phyloP scores from a whole-genome alignment of 2,329 filamentous ascomycete genomes.

The Beauveria medogensis region DNA sequence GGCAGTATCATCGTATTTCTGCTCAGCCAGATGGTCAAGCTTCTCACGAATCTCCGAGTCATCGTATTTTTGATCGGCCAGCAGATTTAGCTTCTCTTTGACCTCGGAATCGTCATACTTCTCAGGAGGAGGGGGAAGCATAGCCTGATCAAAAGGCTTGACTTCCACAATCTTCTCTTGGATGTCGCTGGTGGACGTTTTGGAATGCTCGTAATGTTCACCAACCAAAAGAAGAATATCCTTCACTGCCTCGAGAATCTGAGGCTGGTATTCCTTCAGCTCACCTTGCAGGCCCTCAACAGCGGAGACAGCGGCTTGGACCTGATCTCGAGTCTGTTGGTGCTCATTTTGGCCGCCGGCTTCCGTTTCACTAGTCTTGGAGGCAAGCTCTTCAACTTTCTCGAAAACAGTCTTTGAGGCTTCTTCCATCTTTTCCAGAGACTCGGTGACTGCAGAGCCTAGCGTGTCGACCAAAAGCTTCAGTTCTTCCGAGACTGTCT shows the following conservation, averaged over 20 bases:
- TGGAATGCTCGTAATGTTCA: conserved; percentile 83
- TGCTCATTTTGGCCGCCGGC: conserved; percentile 70
- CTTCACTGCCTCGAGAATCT: conserved; percentile 77
- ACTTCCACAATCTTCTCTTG: conserved; percentile 54
- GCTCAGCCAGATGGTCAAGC: conserved; percentile 19
- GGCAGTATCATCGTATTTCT: conserved; percentile 7
- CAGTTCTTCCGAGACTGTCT: conserved; percentile 76
- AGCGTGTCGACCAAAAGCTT: conserved; percentile 80
- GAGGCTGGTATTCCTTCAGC: conserved; percentile 75
- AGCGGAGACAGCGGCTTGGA: conserved; percentile 64
- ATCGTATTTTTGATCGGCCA: conserved; percentile 28
- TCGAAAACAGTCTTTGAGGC: conserved; percentile 81
- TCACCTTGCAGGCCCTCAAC: conserved; percentile 72
- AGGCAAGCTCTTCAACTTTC: conserved; percentile 70
- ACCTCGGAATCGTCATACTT: conserved; percentile 50
- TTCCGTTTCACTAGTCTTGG: conserved; percentile 68
- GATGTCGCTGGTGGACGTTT: conserved; percentile 50
- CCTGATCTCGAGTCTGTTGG: conserved; percentile 70
- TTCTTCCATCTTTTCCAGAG: conserved; percentile 77
- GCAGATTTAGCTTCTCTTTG: conserved; percentile 22
- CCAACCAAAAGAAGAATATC: conserved; percentile 77
- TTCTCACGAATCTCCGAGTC: conserved; percentile 23
- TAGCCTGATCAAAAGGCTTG: conserved; percentile 49
- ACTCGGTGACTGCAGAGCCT: conserved; percentile 70
- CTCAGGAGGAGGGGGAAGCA: conserved; percentile 44